These are phyloP conservation scores for Torulaspora microellipsoides DNA, from an alignment of 805 yeast genomes.

Conservation along the genomic window DNA sequence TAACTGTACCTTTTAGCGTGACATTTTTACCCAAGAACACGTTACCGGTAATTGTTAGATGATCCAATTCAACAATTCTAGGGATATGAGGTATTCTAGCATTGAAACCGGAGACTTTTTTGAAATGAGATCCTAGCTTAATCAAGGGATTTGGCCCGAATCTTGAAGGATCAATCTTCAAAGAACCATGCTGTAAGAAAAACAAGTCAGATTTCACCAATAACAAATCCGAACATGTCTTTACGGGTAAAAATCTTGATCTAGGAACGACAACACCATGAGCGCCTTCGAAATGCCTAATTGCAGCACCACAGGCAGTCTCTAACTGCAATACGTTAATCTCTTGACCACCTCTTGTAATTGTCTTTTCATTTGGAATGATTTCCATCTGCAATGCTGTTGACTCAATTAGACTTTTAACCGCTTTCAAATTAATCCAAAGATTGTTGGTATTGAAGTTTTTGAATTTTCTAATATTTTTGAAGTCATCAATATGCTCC, in stretches of 20 bases:
- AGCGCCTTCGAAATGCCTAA: slow-evolving; percentile 89
- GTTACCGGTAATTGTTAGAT: slow-evolving; percentile 95
- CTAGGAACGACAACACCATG: slow-evolving; percentile 99
- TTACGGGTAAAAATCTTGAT: slow-evolving; percentile 95
- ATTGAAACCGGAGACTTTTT: slow-evolving; percentile 90
- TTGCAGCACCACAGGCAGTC: slow-evolving; percentile 99
- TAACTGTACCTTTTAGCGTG: slow-evolving; percentile 92
- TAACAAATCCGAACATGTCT: slow-evolving; percentile 91
- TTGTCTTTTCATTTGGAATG: slow-evolving; percentile 88
- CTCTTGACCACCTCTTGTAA: slow-evolving; percentile 70
- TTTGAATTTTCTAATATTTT: slow-evolving; percentile 94
- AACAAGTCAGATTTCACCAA: slow-evolving; percentile 94
- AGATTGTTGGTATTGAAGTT: slow-evolving; percentile 97
- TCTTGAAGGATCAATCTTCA: slow-evolving; percentile 76
- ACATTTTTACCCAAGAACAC: slow-evolving; percentile 87
- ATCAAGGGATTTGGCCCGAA: slow-evolving; percentile 90
- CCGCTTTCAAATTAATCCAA: slow-evolving; percentile 94
- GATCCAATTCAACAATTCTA: slow-evolving; percentile 91
- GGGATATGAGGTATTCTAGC: slow-evolving; percentile 93
- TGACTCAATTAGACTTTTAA: slow-evolving; percentile 84
- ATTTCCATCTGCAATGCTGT: slow-evolving; percentile 85
- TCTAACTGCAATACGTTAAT: slow-evolving; percentile 89
- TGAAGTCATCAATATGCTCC: slow-evolving; percentile 97
- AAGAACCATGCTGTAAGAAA: slow-evolving; percentile 85
- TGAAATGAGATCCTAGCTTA: slow-evolving; percentile 94